phyloP scores from a whole-genome alignment of 192 early-diverging fungal genomes.

The Coemansia asiatica region DNA sequence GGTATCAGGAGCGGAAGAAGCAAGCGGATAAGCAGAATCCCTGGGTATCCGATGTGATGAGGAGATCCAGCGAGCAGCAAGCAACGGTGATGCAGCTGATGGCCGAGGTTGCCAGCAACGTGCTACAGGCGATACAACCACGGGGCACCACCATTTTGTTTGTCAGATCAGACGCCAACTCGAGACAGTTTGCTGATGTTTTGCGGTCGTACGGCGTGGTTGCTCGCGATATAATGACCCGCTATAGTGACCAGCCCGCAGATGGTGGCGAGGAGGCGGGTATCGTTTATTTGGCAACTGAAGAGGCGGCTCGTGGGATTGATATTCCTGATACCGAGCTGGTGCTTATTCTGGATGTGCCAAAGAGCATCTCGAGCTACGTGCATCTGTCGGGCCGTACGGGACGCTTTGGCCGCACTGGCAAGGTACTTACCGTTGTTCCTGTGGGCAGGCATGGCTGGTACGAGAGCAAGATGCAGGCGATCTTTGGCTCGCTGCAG shows the following conservation, averaged over 20 bases:
- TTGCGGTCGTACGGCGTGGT: constrained; percentile 23
- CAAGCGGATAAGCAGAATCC: not conserved
- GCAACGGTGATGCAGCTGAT: constrained; percentile 22
- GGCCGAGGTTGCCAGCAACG: constrained; percentile 40
- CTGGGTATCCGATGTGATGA: not conserved
- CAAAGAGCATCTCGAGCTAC: constrained; percentile 67
- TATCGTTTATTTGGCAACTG: constrained; percentile 64
- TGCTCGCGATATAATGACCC: constrained; percentile 31
- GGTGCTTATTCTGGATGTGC: constrained; percentile 82
- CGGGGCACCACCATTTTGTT: constrained; percentile 25
- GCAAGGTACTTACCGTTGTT: constrained; percentile 37
- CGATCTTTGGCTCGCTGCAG: constrained; percentile 17
- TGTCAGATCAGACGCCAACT: constrained; percentile 28
- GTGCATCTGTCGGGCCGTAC: constrained; percentile 87
- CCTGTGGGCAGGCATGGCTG: constrained; percentile 32
- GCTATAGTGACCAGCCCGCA: constrained; percentile 3
- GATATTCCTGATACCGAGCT: constrained; percentile 78
- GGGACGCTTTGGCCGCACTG: constrained; percentile 67
- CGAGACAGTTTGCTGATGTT: constrained; percentile 16
- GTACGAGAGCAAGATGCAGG: constrained; percentile 53
- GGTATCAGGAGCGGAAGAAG: not conserved
- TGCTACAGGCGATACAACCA: constrained; percentile 15
- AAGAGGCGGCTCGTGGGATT: constrained; percentile 77
- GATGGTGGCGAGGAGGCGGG: not conserved
- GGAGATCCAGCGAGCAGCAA: constrained; percentile 3